These are phyloP conservation scores for Citrus cavaleriei DNA, from an alignment of 345 rosid species.

Conservation along the genomic window DNA sequence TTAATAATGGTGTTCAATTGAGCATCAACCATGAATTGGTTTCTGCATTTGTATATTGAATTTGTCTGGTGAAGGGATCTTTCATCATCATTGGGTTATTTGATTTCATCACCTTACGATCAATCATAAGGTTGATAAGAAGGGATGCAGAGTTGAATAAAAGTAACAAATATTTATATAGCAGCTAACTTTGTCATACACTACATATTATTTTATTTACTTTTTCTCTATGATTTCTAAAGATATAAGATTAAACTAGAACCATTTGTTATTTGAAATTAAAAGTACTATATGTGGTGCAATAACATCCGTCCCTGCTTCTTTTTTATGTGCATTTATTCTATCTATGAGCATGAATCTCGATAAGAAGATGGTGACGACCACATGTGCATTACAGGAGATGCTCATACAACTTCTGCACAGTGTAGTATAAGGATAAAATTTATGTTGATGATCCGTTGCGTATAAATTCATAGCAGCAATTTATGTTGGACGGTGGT, in stretches of 20 bases:
- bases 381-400: too few species aligned
- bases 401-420: too few species aligned
- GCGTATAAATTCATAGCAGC: too few species aligned
- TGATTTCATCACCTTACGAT: not conserved
- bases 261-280: too few species aligned
- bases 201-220: too few species aligned
- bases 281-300: too few species aligned
- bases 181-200: not conserved
- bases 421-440: too few species aligned
- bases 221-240: too few species aligned
- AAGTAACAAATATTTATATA: not conserved
- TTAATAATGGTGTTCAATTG: not conserved
- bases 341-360: not conserved
- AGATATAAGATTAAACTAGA: too few species aligned
- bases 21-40: not conserved
- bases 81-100: not conserved
- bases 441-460: too few species aligned
- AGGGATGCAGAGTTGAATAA: not conserved
- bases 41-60: not conserved
- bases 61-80: not conserved
- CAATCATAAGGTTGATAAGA: constrained; percentile 1
- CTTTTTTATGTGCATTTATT: not conserved
- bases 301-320: not conserved
- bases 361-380: not conserved
- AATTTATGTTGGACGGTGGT: too few species aligned